These are phyloP conservation scores for Begonia loranthoides DNA, from an alignment of 306 rosid genomes.

Conservation along the genomic window DNA sequence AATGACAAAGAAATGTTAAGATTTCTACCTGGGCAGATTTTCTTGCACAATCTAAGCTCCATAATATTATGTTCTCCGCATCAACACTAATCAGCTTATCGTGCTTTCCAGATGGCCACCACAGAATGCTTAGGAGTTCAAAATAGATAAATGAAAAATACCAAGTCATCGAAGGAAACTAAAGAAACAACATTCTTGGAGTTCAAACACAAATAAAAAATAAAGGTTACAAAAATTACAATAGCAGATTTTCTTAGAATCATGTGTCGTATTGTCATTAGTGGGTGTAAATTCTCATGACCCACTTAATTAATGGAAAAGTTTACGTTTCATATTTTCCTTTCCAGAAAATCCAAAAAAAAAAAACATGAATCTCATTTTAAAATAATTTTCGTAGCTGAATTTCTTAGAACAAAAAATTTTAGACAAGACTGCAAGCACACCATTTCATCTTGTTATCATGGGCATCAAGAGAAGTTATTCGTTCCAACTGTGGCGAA, in stretches of 20 bases:
- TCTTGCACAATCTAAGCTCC: slow-evolving; percentile 84
- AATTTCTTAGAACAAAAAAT: too few species aligned
- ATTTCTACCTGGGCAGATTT: slow-evolving; percentile 65
- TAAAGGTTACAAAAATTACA: too few species aligned
- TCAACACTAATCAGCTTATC: slow-evolving; percentile 87
- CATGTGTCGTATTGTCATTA: too few species aligned
- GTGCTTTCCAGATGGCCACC: slow-evolving; percentile 93
- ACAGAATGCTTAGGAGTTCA: slow-evolving; percentile 52
- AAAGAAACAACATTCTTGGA: neutral
- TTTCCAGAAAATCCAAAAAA: too few species aligned
- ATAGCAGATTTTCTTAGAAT: too few species aligned
- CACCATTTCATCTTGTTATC: slow-evolving; percentile 80
- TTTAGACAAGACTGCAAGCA: slow-evolving; percentile 15
- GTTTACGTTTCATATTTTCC: too few species aligned
- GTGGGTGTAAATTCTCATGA: too few species aligned
- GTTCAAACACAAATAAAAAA: neutral
- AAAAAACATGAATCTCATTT: too few species aligned
- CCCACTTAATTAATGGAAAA: too few species aligned
- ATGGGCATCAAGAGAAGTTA: slow-evolving; percentile 57
- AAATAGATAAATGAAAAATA: neutral
- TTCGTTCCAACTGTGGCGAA: slow-evolving; percentile 78
- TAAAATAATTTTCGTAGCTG: too few species aligned
- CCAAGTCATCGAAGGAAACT: neutral
- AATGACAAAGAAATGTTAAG: too few species aligned
- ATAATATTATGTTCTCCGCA: slow-evolving; percentile 61